A percentile compares a stretch with the other conserved stretches of the same genome.
phyloP scores from a whole-genome alignment of 805 yeast species.

The Suhomyces sp. region DNA sequence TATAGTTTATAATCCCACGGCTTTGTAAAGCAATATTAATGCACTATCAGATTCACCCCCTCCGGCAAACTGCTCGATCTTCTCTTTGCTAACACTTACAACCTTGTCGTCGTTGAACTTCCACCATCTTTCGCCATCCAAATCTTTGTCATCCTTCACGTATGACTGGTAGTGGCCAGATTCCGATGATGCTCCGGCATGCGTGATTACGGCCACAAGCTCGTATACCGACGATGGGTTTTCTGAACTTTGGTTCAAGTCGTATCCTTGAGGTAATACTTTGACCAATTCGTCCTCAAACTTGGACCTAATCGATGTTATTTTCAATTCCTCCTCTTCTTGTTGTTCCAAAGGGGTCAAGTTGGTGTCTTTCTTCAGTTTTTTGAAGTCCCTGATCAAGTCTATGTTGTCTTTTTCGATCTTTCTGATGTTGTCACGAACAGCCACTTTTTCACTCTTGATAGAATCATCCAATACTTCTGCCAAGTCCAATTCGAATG shows the following conservation, averaged over 20 bases:
- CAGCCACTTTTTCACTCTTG: conserved; percentile 59
- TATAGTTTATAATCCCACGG: conserved; percentile 53
- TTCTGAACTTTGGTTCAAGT: conserved; percentile 49
- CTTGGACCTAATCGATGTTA: conserved; percentile 46
- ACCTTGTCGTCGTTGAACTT: conserved; percentile 93
- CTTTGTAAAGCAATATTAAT: conserved; percentile 79
- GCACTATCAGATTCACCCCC: conserved; percentile 99
- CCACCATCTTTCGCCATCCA: conserved; percentile 81
- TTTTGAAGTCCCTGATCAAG: conserved; percentile 68
- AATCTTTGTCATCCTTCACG: conserved; percentile 65
- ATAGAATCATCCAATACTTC: conserved; percentile 83
- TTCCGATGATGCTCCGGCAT: conserved; percentile 93
- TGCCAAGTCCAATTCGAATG: conserved; percentile 84
- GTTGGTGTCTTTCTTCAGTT: conserved; percentile 43
- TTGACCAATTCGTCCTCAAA: conserved; percentile 47
- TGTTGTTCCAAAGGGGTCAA: conserved; percentile 54
- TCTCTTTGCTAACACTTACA: conserved; percentile 69
- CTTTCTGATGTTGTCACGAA: conserved; percentile 74
- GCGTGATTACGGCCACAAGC: conserved; percentile 80
- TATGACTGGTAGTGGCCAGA: conserved; percentile 97
- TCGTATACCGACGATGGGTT: conserved; percentile 89
- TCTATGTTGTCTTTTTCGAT: conserved; percentile 74
- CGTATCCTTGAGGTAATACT: conserved; percentile 38
- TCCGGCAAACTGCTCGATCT: conserved; percentile 83
- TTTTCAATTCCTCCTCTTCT: conserved; percentile 51